Evolutionary conservation across 129 eudicot species (phyloP).

Genomic region (Deinandra increscens): DNA sequence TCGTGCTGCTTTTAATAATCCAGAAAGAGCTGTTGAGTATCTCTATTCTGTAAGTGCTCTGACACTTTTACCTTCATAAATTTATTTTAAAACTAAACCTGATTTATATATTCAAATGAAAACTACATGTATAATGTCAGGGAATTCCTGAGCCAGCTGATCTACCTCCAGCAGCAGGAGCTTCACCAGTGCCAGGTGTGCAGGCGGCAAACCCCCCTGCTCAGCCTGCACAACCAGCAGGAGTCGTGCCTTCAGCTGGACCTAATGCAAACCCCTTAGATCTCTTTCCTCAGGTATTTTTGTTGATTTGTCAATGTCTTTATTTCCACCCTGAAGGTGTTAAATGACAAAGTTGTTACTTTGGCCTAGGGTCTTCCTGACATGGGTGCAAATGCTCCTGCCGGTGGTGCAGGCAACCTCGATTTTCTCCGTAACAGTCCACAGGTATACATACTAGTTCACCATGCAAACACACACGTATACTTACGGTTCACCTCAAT

Average conservation of each 20-base stretch:
- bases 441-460: slow-evolving; percentile 45
- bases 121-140: slow-evolving; percentile 26
- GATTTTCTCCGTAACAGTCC: slow-evolving; percentile 88
- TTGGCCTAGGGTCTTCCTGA: slow-evolving; percentile 71
- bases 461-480: background rate
- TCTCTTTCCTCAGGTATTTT: slow-evolving; percentile 81
- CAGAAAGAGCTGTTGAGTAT: slow-evolving; percentile 95
- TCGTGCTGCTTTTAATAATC: slow-evolving; percentile 89
- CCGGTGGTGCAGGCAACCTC: slow-evolving; percentile 68
- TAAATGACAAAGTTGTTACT: slow-evolving; percentile 3
- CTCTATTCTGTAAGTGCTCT: slow-evolving; percentile 65
- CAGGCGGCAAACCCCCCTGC: slow-evolving; percentile 57
- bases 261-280: slow-evolving; percentile 87
- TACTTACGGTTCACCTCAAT: background rate
- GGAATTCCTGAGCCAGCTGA: slow-evolving; percentile 92
- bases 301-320: background rate
- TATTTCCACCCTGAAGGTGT: background rate
- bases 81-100: background rate
- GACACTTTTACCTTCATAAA: background rate
- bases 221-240: slow-evolving; percentile 55
- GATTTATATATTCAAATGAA: background rate
- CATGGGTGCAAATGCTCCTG: slow-evolving; percentile 65
- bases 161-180: slow-evolving; percentile 59
- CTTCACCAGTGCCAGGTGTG: slow-evolving; percentile 42
- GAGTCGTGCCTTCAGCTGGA: slow-evolving; percentile 56